These are phyloP conservation scores for Saccharomycopsis sp. DNA, from an alignment of 805 yeast genomes.

Conservation along the genomic window DNA sequence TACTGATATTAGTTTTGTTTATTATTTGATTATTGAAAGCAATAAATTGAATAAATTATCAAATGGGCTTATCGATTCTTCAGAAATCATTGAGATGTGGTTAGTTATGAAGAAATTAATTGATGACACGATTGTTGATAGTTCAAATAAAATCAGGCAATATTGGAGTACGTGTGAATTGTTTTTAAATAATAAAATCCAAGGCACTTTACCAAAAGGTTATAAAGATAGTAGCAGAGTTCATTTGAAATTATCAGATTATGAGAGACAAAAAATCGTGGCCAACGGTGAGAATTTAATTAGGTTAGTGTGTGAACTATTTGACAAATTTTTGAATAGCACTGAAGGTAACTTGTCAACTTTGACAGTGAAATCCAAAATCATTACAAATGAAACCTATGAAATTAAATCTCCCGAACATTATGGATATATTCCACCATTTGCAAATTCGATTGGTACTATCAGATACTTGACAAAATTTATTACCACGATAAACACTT, in stretches of 20 bases:
- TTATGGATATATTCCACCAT: constrained; percentile 58
- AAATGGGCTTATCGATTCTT: constrained; percentile 41
- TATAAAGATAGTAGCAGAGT: constrained; percentile 32
- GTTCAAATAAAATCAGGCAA: constrained; percentile 35
- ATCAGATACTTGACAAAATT: constrained; percentile 44
- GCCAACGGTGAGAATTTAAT: constrained; percentile 35
- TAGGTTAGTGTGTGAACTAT: constrained; percentile 28
- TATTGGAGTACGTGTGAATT: constrained; percentile 52
- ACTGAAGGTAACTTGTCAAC: constrained; percentile 25
- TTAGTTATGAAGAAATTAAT: constrained; percentile 36
- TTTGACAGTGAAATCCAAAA: constrained; percentile 13
- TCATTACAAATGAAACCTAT: constrained; percentile 15
- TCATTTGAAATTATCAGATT: constrained; percentile 36
- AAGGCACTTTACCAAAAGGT: constrained; percentile 35
- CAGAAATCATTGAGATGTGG: constrained; percentile 56
- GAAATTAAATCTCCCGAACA: constrained; percentile 28
- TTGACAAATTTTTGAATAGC: constrained; percentile 30
- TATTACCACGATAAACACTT: constrained; percentile 35
- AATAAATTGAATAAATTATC: constrained; percentile 18
- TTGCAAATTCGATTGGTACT: constrained; percentile 55
- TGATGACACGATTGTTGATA: constrained; percentile 34
- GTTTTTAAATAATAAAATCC: constrained; percentile 44
- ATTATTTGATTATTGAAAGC: constrained; percentile 23
- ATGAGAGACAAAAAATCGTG: constrained; percentile 36
- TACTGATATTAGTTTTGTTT: constrained; percentile 28